Base-by-base conservation (phyloP, 495 filamentous ascomycete genomes). In the Eremomyces bilateralis region DNA sequence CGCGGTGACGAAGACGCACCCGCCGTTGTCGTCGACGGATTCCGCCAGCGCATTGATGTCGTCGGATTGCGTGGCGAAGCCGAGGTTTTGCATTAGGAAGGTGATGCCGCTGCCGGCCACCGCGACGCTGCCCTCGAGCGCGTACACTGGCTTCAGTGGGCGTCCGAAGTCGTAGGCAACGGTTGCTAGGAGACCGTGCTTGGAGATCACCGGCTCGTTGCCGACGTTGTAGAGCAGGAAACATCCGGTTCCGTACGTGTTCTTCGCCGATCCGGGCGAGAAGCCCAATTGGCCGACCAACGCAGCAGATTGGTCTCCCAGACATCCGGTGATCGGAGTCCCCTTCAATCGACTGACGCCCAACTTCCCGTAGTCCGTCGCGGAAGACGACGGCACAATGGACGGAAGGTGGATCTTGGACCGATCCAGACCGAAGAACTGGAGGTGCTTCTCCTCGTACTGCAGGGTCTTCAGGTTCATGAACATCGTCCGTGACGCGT, bases 201-300 rank as follows among this genome's bases (percentile, higher is more conserved):
- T 76, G 19, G 85, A 93, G 38, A 92, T 76, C 29, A 93, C 83
- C 2, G 85, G 84, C 56, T 82, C 76, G 18, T 73, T 65, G 33
- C 85, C 85, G 35, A 91, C 82, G 49, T 95, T 93, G 50, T 91
- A 93, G 2, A 95, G 65, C 36, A 95, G 62, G 61, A 95, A 95
- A 53, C 84, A 92, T 20, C 85, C 85, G 1, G 85, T 95, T 27
- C 85, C 85, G 41, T 93, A 95, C 1, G 85, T 95, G 51, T 93
- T 93, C 62, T 95, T 95, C 25, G 85, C 85, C 42, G 65, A 65
- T 32, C 85, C 85, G 1, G 83, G 75, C 10, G 61, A 71, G 54
- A 93, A 93, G 17, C 77, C 83, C 48, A 80, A 79, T 51, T 95
- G 84, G 28, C 85, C 85, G 27, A 95, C 84, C 31, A 95, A 54